Evolutionary conservation across 352 stramenopile genomes (phyloP).

Genomic region (Thraustochytrium striatum): DNA sequence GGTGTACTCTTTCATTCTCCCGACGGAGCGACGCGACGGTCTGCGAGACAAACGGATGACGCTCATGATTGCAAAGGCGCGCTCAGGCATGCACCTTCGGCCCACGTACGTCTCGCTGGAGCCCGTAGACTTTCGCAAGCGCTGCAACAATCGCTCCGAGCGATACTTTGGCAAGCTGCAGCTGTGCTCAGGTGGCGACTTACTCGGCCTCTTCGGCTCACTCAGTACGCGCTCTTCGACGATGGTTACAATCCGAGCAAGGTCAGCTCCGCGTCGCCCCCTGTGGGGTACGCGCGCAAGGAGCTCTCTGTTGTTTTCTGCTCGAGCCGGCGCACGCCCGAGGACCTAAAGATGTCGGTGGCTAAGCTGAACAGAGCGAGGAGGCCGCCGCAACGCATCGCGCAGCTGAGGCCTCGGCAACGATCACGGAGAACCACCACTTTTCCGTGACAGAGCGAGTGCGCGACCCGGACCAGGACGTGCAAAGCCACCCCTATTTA

Average conservation of each 20-base stretch:
- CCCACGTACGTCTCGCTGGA: slow-evolving; percentile 38
- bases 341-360: slow-evolving; percentile 20
- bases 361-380: neutral
- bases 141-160: slow-evolving; percentile 14
- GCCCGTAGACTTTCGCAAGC: slow-evolving; percentile 31
- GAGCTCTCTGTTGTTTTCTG: slow-evolving; percentile 29
- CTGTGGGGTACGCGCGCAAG: slow-evolving; percentile 25
- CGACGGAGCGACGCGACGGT: slow-evolving; percentile 11
- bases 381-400: neutral
- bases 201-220: slow-evolving; percentile 3
- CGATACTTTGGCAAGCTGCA: slow-evolving; percentile 44
- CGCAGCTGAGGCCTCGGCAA: neutral
- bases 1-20: slow-evolving; percentile 43
- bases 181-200: neutral
- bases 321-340: neutral
- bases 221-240: slow-evolving; percentile 30
- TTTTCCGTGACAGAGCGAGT: slow-evolving; percentile 26
- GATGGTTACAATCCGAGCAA: slow-evolving; percentile 32
- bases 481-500: slow-evolving; percentile 27
- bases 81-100: neutral
- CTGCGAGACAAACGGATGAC: slow-evolving; percentile 43
- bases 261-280: slow-evolving; percentile 1
- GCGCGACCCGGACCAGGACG: slow-evolving; percentile 12
- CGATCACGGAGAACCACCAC: slow-evolving; percentile 11
- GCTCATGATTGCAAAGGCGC: slow-evolving; percentile 40